Evolutionary conservation across 2,329 filamentous ascomycete species (phyloP), one percentile per base, ranked within the genome.

Genomic region (Byssoonygena ceratinophila): DNA sequence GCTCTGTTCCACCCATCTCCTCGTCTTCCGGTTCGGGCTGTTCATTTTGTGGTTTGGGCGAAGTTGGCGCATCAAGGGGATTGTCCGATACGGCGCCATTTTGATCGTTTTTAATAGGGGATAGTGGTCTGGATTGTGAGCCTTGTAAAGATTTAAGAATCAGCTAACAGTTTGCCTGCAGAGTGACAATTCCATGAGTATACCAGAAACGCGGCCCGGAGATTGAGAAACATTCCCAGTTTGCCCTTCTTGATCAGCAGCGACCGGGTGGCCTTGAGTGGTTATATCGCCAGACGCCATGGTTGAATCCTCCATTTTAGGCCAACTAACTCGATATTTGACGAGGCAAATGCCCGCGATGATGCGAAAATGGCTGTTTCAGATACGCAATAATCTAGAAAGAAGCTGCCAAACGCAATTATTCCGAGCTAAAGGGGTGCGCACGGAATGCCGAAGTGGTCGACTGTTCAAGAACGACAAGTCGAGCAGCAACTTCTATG

Each of bases 1-100:
- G 64, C 48, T 73, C 71, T 12, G 71, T 80, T 59, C 85, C 86
- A 54, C 78, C 83, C 86, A 91, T 91, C 61, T 90, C 87, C 64
- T 89, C 84, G 63, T 92, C 87, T 59, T 85, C 83, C 54, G 59
- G 66, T 47, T 73, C 78, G 68, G 57, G 77, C 57, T 77, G 73
- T 51, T 75, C 77, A 56, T 78, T 78, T 61, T 85, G 80, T 46
- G 77, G 74, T 55, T 77, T 77, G 32, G 82, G 82, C 46, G 76
- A 83, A 55, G 79, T 75, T 37, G 83, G 81, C 53, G 82, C 81
- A 72, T 88, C 82, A 60, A 84, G 73, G n/a, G 81, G 79, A 63
- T 83, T 84, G 63, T 84, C 82, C 32, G 77, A 78, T 51, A 68
- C 65, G 39, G 61, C 36, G 29, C 52, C 48, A 34, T 62, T 58